phyloP scores from a whole-genome alignment of 306 rosid genomes.

The Begonia peltatifolia region DNA sequence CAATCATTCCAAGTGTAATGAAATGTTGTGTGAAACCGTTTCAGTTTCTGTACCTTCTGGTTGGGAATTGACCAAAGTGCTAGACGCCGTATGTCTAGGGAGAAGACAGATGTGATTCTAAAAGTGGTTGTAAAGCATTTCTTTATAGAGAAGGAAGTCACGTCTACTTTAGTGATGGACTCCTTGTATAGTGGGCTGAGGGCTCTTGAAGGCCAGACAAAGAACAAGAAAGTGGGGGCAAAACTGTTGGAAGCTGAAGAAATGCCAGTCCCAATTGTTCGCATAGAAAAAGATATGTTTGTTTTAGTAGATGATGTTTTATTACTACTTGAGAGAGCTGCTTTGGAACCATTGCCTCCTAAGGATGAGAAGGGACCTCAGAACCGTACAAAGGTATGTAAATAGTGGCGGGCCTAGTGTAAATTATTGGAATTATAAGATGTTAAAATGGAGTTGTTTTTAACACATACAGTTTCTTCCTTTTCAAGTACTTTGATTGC shows the following conservation, averaged over 20 bases:
- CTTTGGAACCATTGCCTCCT: constrained; percentile 92
- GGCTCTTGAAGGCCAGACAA: constrained; percentile 87
- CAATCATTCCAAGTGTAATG: background rate
- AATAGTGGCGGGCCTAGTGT: no score
- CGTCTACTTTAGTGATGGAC: constrained; percentile 97
- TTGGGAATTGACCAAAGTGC: constrained; percentile 79
- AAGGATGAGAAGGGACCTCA: constrained; percentile 99
- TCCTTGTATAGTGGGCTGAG: constrained; percentile 92
- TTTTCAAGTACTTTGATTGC: no score
- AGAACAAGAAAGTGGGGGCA: constrained; percentile 41
- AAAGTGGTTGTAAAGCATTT: constrained; percentile 89
- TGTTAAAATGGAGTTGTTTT: no score
- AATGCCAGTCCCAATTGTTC: constrained; percentile 84
- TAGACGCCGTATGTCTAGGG: constrained; percentile 82
- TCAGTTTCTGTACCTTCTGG: constrained; percentile 92
- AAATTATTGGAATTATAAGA: no score
- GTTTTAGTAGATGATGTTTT: constrained; percentile 88
- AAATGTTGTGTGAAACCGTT: constrained; percentile 10
- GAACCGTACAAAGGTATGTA: constrained; percentile 87
- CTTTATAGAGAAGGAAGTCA: constrained; percentile 95
- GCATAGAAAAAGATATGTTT: constrained; percentile 73
- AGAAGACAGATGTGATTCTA: constrained; percentile 71
- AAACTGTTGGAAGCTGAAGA: constrained; percentile 68
- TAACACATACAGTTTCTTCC: no score
- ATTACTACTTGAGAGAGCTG: constrained; percentile 80